Conservation (phyloP, 257 asterid species). For the Ophiorrhiza pumila region DNA sequence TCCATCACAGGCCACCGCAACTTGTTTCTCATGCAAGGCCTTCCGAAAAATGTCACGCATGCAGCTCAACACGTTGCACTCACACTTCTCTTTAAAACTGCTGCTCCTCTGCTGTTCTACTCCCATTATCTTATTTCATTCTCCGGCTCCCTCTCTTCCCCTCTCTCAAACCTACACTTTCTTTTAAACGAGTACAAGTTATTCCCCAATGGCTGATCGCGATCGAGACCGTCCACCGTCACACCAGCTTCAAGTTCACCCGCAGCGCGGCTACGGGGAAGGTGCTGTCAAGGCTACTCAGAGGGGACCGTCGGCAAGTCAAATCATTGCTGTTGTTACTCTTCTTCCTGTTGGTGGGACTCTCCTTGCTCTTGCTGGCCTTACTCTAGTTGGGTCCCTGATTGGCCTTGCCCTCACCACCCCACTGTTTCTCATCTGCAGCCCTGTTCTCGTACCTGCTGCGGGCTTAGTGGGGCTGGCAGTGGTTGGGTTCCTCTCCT, state of each 20-base stretch:
- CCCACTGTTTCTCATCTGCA: slow-evolving; percentile 65
- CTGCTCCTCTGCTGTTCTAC: not conserved
- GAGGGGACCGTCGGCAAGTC: slow-evolving; percentile 55
- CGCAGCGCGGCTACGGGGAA: slow-evolving; percentile 28
- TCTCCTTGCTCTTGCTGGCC: slow-evolving; percentile 58
- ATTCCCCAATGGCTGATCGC: slow-evolving; percentile 38
- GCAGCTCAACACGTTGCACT: slow-evolving; percentile 62
- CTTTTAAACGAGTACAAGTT: too few relatives aligned
- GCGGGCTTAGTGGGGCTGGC: slow-evolving; percentile 41
- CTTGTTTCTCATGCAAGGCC: slow-evolving; percentile 64
- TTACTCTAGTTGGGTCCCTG: slow-evolving; percentile 50
- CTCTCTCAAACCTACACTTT: not conserved
- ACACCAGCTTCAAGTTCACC: slow-evolving; percentile 51
- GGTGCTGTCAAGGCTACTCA: slow-evolving; percentile 43
- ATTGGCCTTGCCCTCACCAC: slow-evolving; percentile 62
- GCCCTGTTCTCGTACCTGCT: slow-evolving; percentile 81
- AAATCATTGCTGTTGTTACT: slow-evolving; percentile 56
- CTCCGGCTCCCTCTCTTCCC: not conserved
- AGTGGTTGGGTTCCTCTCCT: slow-evolving; percentile 60
- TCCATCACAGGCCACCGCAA: slow-evolving; percentile 28
- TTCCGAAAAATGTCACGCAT: slow-evolving; percentile 23
- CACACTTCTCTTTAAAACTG: slow-evolving; percentile 25
- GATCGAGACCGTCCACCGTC: slow-evolving; percentile 47
- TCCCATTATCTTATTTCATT: not conserved
- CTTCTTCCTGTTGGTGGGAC: slow-evolving; percentile 64